Percentiles rank a stretch among this genome's conserved stretches.
Conservation (phyloP, 148 eudicot genomes). For the Heliamphora exappendiculata region DNA sequence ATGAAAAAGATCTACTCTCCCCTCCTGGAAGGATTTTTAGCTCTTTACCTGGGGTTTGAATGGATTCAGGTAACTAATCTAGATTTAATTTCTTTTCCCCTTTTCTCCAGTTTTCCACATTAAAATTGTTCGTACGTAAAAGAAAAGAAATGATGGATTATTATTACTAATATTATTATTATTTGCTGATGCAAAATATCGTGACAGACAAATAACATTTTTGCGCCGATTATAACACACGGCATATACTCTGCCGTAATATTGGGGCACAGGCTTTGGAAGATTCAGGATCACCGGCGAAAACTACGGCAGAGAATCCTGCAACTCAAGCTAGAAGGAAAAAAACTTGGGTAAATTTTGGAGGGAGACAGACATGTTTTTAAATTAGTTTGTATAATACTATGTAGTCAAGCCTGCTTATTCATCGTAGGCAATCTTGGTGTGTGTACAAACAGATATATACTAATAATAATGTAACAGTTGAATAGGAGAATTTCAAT, state of each 20-base stretch:
- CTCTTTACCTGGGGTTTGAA: conserved; percentile 94
- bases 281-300: conserved; percentile 77
- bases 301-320: conserved; percentile 67
- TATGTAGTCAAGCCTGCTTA: background rate
- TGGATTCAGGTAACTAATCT: conserved; percentile 69
- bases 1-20: conserved; percentile 96
- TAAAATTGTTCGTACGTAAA: background rate
- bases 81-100: background rate
- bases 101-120: background rate
- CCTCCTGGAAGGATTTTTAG: conserved; percentile 74
- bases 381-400: conserved; percentile 23
- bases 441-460: background rate
- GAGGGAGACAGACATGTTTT: conserved; percentile 16
- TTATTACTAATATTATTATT: no score
- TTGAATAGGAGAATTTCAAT: background rate
- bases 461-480: background rate
- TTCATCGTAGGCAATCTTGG: background rate
- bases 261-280: conserved; percentile 89
- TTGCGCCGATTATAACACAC: conserved; percentile 87
- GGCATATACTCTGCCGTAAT: conserved; percentile 91
- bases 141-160: background rate
- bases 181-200: background rate
- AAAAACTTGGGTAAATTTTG: conserved; percentile 22
- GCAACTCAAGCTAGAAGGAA: conserved; percentile 49
- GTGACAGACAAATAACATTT: conserved; percentile 68